Evolutionary conservation across 73 alveolate genomes (phyloP).

Genomic region (Paramecium pentaurelia): DNA sequence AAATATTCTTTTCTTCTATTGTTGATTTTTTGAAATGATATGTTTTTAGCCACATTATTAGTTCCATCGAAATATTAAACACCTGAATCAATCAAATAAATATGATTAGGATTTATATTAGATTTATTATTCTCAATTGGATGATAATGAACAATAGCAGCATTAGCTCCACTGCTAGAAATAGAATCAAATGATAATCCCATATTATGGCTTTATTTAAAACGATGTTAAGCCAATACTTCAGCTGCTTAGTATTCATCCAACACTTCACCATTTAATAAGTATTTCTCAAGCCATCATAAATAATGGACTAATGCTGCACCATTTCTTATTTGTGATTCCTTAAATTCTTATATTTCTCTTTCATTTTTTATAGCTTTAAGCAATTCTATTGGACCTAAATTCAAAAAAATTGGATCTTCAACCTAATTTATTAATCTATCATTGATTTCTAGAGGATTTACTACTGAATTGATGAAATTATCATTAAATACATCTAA

Average conservation of each 20-base stretch:
- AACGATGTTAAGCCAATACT: constrained; percentile 68
- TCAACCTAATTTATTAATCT: background rate
- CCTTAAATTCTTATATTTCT: constrained; percentile 86
- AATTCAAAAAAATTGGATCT: background rate
- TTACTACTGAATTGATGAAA: constrained; percentile 43
- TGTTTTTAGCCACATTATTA: constrained; percentile 96
- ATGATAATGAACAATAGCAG: constrained; percentile 96
- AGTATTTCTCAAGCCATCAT: constrained; percentile 90
- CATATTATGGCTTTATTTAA: constrained; percentile 71
- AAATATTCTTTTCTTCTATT: constrained; percentile 79
- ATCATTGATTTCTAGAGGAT: constrained; percentile 62
- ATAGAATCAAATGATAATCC: constrained; percentile 96
- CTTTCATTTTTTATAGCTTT: constrained; percentile 85
- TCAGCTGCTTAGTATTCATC: constrained; percentile 62
- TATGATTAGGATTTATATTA: constrained; percentile 66
- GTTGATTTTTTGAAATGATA: constrained; percentile 92
- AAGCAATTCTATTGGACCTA: constrained; percentile 63
- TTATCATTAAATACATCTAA: constrained; percentile 60
- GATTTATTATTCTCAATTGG: constrained; percentile 80
- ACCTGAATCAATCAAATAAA: constrained; percentile 95
- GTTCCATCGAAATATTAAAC: constrained; percentile 99
- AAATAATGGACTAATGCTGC: constrained; percentile 86
- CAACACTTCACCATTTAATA: constrained; percentile 31
- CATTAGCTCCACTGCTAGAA: constrained; percentile 95
- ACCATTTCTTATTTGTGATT: constrained; percentile 87